Conservation (phyloP, 441 rosid species). For the Metrosideros polymorpha region DNA sequence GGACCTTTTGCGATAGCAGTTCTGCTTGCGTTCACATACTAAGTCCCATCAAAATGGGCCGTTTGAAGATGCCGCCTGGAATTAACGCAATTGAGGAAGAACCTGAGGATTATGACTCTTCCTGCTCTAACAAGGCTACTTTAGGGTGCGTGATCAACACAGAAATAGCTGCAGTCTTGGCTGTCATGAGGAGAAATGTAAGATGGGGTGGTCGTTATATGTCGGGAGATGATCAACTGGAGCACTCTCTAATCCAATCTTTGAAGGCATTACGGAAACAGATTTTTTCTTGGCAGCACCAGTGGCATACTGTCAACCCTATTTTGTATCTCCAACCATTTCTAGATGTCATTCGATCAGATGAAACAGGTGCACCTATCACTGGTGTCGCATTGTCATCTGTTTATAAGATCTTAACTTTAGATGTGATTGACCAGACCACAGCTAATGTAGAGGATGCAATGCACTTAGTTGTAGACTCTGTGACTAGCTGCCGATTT, state of each 20-base stretch:
- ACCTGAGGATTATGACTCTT: conserved; percentile 42
- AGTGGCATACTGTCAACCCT: conserved; percentile 64
- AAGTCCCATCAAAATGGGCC: conserved; percentile 45
- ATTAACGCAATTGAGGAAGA: conserved; percentile 55
- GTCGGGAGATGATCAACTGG: conserved; percentile 85
- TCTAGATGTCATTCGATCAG: conserved; percentile 82
- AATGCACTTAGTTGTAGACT: conserved; percentile 79
- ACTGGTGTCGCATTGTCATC: conserved; percentile 96
- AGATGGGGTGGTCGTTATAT: conserved; percentile 82
- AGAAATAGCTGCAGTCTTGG: conserved; percentile 88
- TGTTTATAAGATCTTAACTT: conserved; percentile 76
- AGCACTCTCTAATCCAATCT: conserved; percentile 86
- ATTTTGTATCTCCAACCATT: conserved; percentile 74
- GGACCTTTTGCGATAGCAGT: not conserved
- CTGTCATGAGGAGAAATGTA: conserved; percentile 96
- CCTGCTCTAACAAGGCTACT: conserved; percentile 41
- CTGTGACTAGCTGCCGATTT: conserved; percentile 83
- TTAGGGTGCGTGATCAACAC: conserved; percentile 73
- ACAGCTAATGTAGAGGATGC: conserved; percentile 78
- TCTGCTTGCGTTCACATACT: not conserved
- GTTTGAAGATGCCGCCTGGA: conserved; percentile 58
- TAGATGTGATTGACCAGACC: conserved; percentile 61
- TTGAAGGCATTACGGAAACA: conserved; percentile 79
- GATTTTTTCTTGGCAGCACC: conserved; percentile 69
- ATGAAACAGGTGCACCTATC: conserved; percentile 94